Evolutionary conservation across 2,329 filamentous ascomycete species (phyloP).

Genomic region (Neocucurbitaria cava): DNA sequence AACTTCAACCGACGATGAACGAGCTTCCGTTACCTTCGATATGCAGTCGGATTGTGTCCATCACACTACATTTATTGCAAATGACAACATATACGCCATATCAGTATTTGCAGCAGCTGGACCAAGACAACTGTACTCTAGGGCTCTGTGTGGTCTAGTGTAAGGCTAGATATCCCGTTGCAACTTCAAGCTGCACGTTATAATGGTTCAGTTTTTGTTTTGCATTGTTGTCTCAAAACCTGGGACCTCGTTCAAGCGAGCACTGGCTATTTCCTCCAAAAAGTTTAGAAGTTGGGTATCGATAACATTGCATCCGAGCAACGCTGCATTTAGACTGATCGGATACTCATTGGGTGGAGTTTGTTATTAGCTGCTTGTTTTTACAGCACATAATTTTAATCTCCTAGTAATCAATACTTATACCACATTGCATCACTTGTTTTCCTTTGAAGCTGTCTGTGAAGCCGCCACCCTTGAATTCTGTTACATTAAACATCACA

Average conservation of each 20-base stretch:
- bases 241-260: neutral
- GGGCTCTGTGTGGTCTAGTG: neutral
- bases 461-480: neutral
- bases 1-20: slow-evolving; percentile 53
- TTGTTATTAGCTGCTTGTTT: slow-evolving; percentile 4
- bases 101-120: neutral
- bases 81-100: neutral
- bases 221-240: neutral
- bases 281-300: slow-evolving; percentile 5
- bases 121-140: neutral
- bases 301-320: neutral
- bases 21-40: neutral
- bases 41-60: neutral
- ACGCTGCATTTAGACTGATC: slow-evolving; percentile 7
- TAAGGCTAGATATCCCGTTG: neutral
- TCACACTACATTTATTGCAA: neutral
- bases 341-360: slow-evolving; percentile 23
- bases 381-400: slow-evolving; percentile 2
- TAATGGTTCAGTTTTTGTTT: no score
- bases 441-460: neutral
- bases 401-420: neutral
- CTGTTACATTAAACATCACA: neutral
- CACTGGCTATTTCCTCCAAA: neutral
- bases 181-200: neutral
- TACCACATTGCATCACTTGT: neutral